These are phyloP conservation scores for Suillus placidus DNA, from an alignment of 768 basidiomycete species.

Conservation along the genomic window DNA sequence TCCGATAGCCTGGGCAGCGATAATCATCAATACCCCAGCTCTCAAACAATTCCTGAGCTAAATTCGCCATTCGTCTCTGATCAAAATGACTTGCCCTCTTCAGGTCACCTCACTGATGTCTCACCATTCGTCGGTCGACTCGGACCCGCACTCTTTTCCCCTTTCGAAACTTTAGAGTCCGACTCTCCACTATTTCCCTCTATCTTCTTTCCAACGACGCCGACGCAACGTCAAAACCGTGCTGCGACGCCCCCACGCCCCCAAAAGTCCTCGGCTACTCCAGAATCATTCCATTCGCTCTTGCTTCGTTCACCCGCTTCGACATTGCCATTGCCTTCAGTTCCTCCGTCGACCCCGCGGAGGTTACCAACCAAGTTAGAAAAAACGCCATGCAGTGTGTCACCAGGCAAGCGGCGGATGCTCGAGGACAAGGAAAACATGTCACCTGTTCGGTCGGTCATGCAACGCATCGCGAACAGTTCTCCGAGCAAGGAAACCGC, in stretches of 20 bases:
- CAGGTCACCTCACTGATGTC: conserved; percentile 6
- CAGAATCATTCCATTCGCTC: conserved; percentile 34
- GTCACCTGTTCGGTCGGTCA: conserved; percentile 41
- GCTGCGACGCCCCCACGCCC: conserved; percentile 40
- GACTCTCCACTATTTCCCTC: conserved; percentile 16
- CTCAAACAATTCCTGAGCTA: conserved; percentile 14
- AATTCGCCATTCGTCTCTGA: conserved; percentile 3
- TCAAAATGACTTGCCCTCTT: not conserved
- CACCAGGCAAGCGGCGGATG: conserved; percentile 42
- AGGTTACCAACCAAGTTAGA: conserved; percentile 22
- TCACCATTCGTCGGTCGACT: conserved; percentile 31
- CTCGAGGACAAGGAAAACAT: conserved; percentile 63
- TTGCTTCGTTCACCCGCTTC: conserved; percentile 29
- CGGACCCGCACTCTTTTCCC: conserved; percentile 31
- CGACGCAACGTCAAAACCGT: conserved; percentile 26
- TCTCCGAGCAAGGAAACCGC: conserved; percentile 34
- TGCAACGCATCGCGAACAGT: conserved; percentile 49
- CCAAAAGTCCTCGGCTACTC: conserved; percentile 36
- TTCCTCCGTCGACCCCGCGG: conserved; percentile 38
- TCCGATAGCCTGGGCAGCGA: conserved; percentile 12
- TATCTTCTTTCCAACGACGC: conserved; percentile 30
- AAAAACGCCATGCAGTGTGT: conserved; percentile 24
- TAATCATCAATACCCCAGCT: conserved; percentile 11
- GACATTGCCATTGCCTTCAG: conserved; percentile 29
- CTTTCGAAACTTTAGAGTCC: conserved; percentile 12